phyloP scores from a whole-genome alignment of 805 yeast genomes.

The Candida orba region DNA sequence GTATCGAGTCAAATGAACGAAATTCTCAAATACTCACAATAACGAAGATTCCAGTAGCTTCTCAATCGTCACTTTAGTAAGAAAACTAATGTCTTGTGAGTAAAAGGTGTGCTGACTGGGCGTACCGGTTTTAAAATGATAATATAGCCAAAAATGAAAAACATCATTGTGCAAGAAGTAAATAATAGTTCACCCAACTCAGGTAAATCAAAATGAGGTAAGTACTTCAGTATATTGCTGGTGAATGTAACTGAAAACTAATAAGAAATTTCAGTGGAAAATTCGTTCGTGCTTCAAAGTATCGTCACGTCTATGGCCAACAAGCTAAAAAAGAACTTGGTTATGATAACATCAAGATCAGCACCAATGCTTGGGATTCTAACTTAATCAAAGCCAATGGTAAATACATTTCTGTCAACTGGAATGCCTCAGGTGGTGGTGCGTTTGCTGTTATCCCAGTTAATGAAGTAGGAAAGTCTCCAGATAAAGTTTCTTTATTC shows the following conservation, averaged over 20 bases:
- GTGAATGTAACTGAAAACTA: neutral
- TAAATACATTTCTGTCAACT: conserved; percentile 75
- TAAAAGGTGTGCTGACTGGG: too few relatives aligned
- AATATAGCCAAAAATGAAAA: too few relatives aligned
- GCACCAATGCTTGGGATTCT: conserved; percentile 95
- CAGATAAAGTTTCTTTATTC: conserved; percentile 87
- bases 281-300: conserved; percentile 94
- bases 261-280: conserved; percentile 46
- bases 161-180: too few relatives aligned
- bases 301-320: conserved; percentile 94
- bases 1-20: too few relatives aligned
- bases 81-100: too few relatives aligned
- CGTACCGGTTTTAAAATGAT: too few relatives aligned
- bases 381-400: conserved; percentile 85
- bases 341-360: conserved; percentile 50
- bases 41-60: too few relatives aligned
- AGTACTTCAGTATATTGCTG: neutral
- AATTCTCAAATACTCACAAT: too few relatives aligned
- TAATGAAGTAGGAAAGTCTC: conserved; percentile 81
- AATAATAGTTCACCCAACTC: neutral
- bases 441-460: conserved; percentile 93
- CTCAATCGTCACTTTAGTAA: too few relatives aligned
- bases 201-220: neutral
- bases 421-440: conserved; percentile 97
- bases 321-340: conserved; percentile 47